These are phyloP conservation scores for Spergularia marina DNA, from an alignment of 148 eudicot genomes.

Conservation along the genomic window DNA sequence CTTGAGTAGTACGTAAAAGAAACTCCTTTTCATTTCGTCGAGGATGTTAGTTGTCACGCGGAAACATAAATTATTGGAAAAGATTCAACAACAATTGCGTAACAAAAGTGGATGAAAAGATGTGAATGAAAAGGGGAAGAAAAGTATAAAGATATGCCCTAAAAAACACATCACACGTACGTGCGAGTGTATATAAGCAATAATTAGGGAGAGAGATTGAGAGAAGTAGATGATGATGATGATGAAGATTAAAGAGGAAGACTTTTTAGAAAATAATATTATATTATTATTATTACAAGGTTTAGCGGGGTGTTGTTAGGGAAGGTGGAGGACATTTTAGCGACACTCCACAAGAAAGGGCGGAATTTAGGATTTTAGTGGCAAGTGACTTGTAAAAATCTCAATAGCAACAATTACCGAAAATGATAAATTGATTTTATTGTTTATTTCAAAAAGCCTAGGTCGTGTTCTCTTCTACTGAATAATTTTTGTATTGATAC, in stretches of 20 bases:
- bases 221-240: neutral
- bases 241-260: neutral
- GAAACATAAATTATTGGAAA: slow-evolving; percentile 10
- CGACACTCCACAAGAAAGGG: neutral
- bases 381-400: too few relatives aligned
- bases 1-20: too few relatives aligned
- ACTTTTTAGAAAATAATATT: too few relatives aligned
- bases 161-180: slow-evolving; percentile 29
- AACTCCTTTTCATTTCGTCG: neutral
- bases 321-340: slow-evolving; percentile 20
- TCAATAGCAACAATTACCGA: too few relatives aligned
- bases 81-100: slow-evolving; percentile 5
- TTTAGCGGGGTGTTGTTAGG: slow-evolving; percentile 7
- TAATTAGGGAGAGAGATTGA: slow-evolving; percentile 7
- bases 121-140: neutral
- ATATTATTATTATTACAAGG: neutral
- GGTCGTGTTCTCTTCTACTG: too few relatives aligned
- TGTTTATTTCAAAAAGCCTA: too few relatives aligned
- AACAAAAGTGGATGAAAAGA: slow-evolving; percentile 4
- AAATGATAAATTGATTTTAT: too few relatives aligned
- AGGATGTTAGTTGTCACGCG: slow-evolving; percentile 10
- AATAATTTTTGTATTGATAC: too few relatives aligned
- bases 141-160: neutral
- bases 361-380: neutral
- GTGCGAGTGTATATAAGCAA: slow-evolving; percentile 16